Conservation (phyloP, 176 grass and related monocot species). For the Oropetium thomaeum region DNA sequence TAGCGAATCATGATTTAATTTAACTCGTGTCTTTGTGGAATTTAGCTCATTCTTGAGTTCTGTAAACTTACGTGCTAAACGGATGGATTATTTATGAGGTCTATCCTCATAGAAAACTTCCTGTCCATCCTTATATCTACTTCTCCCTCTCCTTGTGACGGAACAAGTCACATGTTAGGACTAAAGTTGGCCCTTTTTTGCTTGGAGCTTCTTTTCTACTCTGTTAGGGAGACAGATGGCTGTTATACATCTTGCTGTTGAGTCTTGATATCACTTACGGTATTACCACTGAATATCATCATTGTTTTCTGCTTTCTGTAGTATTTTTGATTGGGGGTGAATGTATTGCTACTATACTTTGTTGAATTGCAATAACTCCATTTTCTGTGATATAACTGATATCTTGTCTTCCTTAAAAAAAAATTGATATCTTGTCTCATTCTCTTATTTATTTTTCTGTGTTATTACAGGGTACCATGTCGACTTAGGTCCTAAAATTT, state of each 20-base stretch:
- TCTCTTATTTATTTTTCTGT: neutral
- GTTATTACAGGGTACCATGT: conserved; percentile 4
- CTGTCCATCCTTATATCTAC: neutral
- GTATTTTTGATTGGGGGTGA: neutral
- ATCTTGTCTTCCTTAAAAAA: too few species aligned
- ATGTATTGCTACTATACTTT: neutral
- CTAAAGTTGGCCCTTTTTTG: neutral
- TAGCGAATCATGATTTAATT: too few species aligned
- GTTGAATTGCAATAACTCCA: neutral
- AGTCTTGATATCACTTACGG: neutral
- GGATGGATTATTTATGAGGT: too few species aligned
- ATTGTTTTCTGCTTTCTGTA: neutral
- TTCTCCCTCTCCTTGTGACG: neutral
- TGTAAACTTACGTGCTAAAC: too few species aligned
- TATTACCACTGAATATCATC: neutral
- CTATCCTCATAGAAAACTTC: neutral
- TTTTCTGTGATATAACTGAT: neutral
- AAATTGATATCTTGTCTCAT: neutral
- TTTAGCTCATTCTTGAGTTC: too few species aligned
- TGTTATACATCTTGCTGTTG: neutral
- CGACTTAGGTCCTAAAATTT: conserved; percentile 11
- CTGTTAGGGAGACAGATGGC: neutral
- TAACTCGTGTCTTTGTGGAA: too few species aligned
- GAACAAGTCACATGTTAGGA: neutral
- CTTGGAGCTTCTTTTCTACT: neutral